Evolutionary conservation across 208 protist genomes (phyloP).

Genomic region (Leishmania aethiopica): DNA sequence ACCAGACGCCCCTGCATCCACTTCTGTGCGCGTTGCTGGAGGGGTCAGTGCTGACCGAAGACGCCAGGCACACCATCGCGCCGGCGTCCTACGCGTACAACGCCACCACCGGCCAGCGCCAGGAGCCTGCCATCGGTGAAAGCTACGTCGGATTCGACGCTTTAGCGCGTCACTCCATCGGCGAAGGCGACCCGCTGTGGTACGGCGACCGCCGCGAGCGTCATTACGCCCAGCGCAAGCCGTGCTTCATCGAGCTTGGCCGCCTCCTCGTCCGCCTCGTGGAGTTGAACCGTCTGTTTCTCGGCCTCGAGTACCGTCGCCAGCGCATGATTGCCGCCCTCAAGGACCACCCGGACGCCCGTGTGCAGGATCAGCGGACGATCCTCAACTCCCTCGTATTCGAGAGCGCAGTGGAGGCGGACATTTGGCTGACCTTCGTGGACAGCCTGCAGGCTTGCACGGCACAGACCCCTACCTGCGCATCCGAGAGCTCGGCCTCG

Average conservation of each 20-base stretch:
- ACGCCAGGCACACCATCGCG: slow-evolving; percentile 58
- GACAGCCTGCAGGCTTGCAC: slow-evolving; percentile 39
- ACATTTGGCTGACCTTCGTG: slow-evolving; percentile 80
- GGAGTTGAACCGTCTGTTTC: slow-evolving; percentile 79
- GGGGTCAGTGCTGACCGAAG: slow-evolving; percentile 51
- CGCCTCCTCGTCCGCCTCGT: slow-evolving; percentile 77
- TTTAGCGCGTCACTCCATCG: slow-evolving; percentile 48
- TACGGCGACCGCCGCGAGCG: slow-evolving; percentile 23
- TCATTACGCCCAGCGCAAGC: slow-evolving; percentile 68
- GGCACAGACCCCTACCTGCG: slow-evolving; percentile 39
- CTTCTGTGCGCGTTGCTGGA: slow-evolving; percentile 72
- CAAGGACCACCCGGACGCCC: slow-evolving; percentile 55
- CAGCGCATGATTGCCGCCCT: slow-evolving; percentile 69
- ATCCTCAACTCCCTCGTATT: slow-evolving; percentile 68
- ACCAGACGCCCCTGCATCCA: slow-evolving; percentile 76
- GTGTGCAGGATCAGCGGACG: slow-evolving; percentile 64
- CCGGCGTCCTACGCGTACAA: slow-evolving; percentile 79
- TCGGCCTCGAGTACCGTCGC: slow-evolving; percentile 66
- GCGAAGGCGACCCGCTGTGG: slow-evolving; percentile 68
- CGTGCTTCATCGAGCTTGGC: slow-evolving; percentile 85
- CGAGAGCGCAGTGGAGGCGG: slow-evolving; percentile 69
- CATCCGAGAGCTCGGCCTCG: slow-evolving; percentile 62
- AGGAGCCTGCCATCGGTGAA: slow-evolving; percentile 56
- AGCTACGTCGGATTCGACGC: slow-evolving; percentile 70
- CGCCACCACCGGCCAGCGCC: slow-evolving; percentile 60